Percentiles rank a stretch among this genome's conserved stretches.
These are phyloP conservation scores for Lolium perenne DNA, from an alignment of 176 grass and related monocot genomes.

Conservation along the genomic window DNA sequence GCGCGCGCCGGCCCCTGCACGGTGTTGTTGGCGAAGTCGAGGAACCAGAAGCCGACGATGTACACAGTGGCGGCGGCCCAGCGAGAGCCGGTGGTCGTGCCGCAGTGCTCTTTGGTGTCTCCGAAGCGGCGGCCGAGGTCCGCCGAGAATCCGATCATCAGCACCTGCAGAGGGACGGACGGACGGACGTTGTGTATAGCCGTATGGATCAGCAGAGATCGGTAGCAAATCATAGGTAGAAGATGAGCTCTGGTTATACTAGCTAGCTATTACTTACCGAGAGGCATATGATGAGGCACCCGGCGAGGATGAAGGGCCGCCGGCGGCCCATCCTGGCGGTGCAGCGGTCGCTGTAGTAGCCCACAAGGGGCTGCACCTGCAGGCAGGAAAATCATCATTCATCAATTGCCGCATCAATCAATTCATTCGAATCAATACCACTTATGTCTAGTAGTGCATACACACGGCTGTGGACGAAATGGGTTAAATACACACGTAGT, in stretches of 20 bases:
- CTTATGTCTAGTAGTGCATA: too few relatives aligned
- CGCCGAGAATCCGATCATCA: slow-evolving; percentile 69
- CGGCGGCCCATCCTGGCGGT: slow-evolving; percentile 26
- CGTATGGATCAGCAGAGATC: too few relatives aligned
- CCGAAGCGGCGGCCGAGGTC: slow-evolving; percentile 73
- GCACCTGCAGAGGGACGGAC: too few relatives aligned
- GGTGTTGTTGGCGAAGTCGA: slow-evolving; percentile 83
- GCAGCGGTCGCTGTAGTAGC: slow-evolving; percentile 77
- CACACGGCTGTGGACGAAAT: too few relatives aligned
- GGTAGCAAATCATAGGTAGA: too few relatives aligned
- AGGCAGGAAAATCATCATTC: too few relatives aligned
- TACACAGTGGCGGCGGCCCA: slow-evolving; percentile 62
- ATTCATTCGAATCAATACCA: too few relatives aligned
- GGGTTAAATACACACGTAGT: too few relatives aligned
- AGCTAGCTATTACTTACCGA: neutral
- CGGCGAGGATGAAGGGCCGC: slow-evolving; percentile 71
- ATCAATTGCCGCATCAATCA: too few relatives aligned
- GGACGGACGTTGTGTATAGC: too few relatives aligned
- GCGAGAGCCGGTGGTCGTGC: slow-evolving; percentile 53
- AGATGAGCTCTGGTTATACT: too few relatives aligned
- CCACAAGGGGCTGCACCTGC: slow-evolving; percentile 53
- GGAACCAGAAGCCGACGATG: slow-evolving; percentile 84
- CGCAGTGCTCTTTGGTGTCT: slow-evolving; percentile 76
- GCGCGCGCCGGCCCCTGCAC: slow-evolving; percentile 62
- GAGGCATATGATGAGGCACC: slow-evolving; percentile 61